Conservation (phyloP, 2,329 filamentous ascomycete genomes). For the Ramichloridium luteum region DNA sequence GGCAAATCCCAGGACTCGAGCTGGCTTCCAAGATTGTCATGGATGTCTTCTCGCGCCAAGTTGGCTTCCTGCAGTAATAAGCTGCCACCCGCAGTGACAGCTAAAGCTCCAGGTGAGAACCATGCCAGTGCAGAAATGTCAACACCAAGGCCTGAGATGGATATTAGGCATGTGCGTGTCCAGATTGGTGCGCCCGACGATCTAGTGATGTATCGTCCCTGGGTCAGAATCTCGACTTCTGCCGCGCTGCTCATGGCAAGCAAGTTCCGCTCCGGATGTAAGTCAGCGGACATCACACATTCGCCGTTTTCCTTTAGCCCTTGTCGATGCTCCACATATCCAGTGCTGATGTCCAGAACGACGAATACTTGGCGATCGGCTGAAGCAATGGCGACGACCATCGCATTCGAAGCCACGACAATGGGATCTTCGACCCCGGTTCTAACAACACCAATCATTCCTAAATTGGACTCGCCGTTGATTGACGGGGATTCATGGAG, state of each 20-base stretch:
- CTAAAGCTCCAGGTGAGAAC: slow-evolving; percentile 71
- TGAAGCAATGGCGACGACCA: slow-evolving; percentile 16
- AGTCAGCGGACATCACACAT: slow-evolving; percentile 10
- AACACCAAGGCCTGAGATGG: slow-evolving; percentile 16
- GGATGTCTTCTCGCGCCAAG: too few species aligned
- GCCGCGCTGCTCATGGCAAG: slow-evolving; percentile 18
- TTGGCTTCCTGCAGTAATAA: too few species aligned
- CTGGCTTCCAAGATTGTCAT: too few species aligned
- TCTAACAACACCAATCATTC: slow-evolving; percentile 10
- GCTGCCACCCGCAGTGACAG: slow-evolving; percentile 84
- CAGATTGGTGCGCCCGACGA: slow-evolving; percentile 10
- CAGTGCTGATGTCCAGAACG: slow-evolving; percentile 19
- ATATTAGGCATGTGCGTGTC: slow-evolving; percentile 15
- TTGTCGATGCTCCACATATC: slow-evolving; percentile 21
- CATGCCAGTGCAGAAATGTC: slow-evolving; percentile 37
- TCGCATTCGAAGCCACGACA: slow-evolving; percentile 13
- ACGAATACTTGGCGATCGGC: slow-evolving; percentile 10
- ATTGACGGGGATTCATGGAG: too few species aligned
- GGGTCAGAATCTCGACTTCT: slow-evolving; percentile 16
- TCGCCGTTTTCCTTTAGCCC: slow-evolving; percentile 4
- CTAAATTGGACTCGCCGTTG: too few species aligned
- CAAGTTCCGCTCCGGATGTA: slow-evolving; percentile 11
- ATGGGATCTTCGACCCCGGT: slow-evolving; percentile 10
- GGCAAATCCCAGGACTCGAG: too few species aligned
- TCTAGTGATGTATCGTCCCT: slow-evolving; percentile 17